Percentiles rank a stretch among this genome's conserved stretches.
Evolutionary conservation across 2,329 filamentous ascomycete genomes (phyloP).

Genomic region (Torrubiellomyces zombiae): DNA sequence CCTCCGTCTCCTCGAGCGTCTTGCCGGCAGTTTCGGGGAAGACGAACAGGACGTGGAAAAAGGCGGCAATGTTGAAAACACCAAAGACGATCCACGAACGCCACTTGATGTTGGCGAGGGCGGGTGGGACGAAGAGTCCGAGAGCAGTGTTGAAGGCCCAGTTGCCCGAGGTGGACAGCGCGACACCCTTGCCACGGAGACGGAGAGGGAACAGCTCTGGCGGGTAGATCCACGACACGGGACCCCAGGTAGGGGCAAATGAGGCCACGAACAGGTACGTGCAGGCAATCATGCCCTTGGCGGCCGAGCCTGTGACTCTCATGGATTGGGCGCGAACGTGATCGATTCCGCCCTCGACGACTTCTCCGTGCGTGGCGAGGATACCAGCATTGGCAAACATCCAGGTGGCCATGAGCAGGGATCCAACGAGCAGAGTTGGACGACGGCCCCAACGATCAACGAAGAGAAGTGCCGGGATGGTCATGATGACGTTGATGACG

Average conservation of each 20-base stretch:
- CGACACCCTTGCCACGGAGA: conserved; percentile 35
- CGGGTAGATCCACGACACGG: conserved; percentile 37
- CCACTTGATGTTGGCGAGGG: conserved; percentile 27
- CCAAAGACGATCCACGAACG: conserved; percentile 35
- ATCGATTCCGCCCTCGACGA: conserved; percentile 24
- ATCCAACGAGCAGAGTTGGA: conserved; percentile 48
- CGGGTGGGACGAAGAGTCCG: conserved; percentile 20
- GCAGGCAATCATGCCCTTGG: conserved; percentile 47
- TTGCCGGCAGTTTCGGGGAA: conserved; percentile 41
- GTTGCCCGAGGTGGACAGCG: conserved; percentile 29
- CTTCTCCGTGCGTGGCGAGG: conserved; percentile 27
- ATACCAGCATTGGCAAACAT: conserved; percentile 38
- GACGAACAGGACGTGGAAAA: conserved; percentile 33
- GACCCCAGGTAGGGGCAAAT: conserved; percentile 29
- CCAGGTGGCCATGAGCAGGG: conserved; percentile 46
- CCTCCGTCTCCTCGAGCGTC: conserved; percentile 35
- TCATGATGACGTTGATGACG: conserved; percentile 68
- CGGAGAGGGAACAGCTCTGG: conserved; percentile 36
- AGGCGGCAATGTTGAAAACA: conserved; percentile 32
- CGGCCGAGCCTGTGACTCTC: conserved; percentile 23
- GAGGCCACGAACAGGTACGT: conserved; percentile 47
- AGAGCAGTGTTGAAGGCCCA: conserved; percentile 25
- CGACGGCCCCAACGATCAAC: conserved; percentile 64
- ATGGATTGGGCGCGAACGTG: conserved; percentile 32
- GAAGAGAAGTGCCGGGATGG: conserved; percentile 56